A percentile compares a stretch with the other conserved stretches of the same genome.
These are phyloP conservation scores for Hyaloscypha bicolor DNA, from an alignment of 495 filamentous ascomycete genomes.

Conservation along the genomic window DNA sequence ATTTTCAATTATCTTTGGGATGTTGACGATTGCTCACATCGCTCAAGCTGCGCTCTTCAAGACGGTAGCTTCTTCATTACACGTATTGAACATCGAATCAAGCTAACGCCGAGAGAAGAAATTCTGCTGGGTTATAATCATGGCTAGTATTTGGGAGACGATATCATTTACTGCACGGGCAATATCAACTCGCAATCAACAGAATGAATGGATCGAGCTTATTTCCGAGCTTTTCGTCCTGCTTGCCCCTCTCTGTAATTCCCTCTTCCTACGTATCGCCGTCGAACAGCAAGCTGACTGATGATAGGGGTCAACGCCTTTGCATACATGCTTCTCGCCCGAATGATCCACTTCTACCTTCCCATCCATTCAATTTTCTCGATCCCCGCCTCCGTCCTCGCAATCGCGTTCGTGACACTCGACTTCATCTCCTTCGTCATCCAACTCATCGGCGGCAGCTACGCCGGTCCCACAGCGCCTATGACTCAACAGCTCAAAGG, in stretches of 20 bases:
- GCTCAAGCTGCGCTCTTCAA: conserved; percentile 42
- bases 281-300: not conserved
- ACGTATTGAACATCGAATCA: not conserved
- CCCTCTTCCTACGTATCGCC: not conserved
- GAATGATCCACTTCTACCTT: conserved; percentile 60
- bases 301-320: conserved; percentile 56
- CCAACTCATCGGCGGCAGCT: conserved; percentile 55
- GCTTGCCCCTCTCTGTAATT: conserved; percentile 42
- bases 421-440: conserved; percentile 65
- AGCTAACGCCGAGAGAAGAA: conserved; percentile 34
- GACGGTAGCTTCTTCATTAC: conserved; percentile 25
- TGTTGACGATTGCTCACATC: conserved; percentile 42
- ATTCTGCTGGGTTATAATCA: conserved; percentile 57
- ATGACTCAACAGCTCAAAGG: conserved; percentile 42
- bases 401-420: conserved; percentile 58
- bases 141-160: conserved; percentile 41
- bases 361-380: conserved; percentile 45
- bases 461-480: conserved; percentile 32
- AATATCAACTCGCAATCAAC: conserved; percentile 42
- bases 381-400: conserved; percentile 50
- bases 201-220: conserved; percentile 32
- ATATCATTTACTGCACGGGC: conserved; percentile 39
- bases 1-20: conserved; percentile 41
- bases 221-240: conserved; percentile 40
- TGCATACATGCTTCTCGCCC: conserved; percentile 65